Evolutionary conservation across 2,329 filamentous ascomycete species (phyloP), one percentile per base, ranked within the genome.

Genomic region (Biscogniauxia marginata): DNA sequence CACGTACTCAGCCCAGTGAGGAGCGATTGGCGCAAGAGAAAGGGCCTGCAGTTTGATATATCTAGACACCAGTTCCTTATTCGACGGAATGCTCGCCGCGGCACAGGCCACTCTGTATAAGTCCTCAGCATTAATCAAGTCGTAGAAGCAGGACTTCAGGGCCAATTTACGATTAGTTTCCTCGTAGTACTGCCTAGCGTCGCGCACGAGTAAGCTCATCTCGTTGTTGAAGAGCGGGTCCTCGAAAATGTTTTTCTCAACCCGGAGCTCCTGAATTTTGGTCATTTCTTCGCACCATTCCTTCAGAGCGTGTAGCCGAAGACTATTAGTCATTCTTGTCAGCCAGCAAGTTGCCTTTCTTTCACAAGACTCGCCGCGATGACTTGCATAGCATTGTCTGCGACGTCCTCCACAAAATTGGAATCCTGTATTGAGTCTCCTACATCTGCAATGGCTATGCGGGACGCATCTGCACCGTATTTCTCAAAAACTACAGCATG

Each of bases 381-480:
- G n/a, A n/a, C n/a, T n/a, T n/a, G n/a, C 70, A 87, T 93, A 71
- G 88, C 90, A 75, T 98, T 95, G n/a, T n/a, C n/a, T 44, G 95
- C 95, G 43, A 97, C 92, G 54, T 89, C 85, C 77, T 99, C 95
- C 69, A 97, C 95, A 63, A 99, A 96, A 79, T 99, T 99, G 67
- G 93, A 93, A 74, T 99, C 95, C 61, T 91, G 89, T 60, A 97
- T 92, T 62, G 90, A 91, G 69, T 99, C 95, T 66, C 95, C 95
- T 11, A 92, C 92, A 73, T 99, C 95, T 18, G 93, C 93, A 61
- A 99, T 86, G 3, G 93, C 92, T 67, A 98, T 89, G 71, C 93
- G 85, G 46, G 89, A 89, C 11, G 95, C 95, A 72, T 98, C 95
- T 7, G 95, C 93, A 68, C 95, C 95, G 67, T 95, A 99, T 74